These are phyloP conservation scores for Aspergillus leporis DNA, from an alignment of 495 filamentous ascomycete species.

Conservation along the genomic window DNA sequence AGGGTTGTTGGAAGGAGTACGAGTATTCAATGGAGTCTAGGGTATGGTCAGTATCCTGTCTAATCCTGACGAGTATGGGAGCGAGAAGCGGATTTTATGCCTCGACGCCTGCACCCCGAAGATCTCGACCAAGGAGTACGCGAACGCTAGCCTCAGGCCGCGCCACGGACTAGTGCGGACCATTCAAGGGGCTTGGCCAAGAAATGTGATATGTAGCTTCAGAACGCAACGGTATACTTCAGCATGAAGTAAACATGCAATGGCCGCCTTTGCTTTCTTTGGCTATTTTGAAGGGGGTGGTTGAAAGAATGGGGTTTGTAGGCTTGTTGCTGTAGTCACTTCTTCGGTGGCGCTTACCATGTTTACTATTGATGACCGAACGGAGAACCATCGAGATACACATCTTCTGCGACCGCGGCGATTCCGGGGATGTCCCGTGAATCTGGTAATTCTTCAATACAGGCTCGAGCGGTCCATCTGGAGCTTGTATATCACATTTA, in stretches of 20 bases:
- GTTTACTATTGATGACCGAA: constrained; percentile 61
- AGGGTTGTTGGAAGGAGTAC: constrained; percentile 22
- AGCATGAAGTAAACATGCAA: neutral
- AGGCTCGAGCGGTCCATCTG: constrained; percentile 46
- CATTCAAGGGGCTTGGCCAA: constrained; percentile 26
- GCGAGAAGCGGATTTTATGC: constrained; percentile 8
- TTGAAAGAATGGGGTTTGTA: neutral
- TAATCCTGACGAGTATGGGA: constrained; percentile 10
- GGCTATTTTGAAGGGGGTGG: neutral
- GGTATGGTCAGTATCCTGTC: constrained; percentile 14
- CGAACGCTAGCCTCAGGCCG: constrained; percentile 32
- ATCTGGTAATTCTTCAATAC: constrained; percentile 63
- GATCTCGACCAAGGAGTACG: constrained; percentile 27
- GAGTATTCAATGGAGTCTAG: constrained; percentile 22
- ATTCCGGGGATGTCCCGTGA: constrained; percentile 68
- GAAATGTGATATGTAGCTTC: neutral
- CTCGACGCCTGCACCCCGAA: constrained; percentile 6
- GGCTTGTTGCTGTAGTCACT: neutral
- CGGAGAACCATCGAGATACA: constrained; percentile 76
- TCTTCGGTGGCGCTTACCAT: constrained; percentile 55
- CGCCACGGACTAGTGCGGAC: constrained; percentile 28
- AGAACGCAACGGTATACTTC: neutral
- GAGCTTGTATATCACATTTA: constrained; percentile 75
- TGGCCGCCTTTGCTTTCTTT: neutral
- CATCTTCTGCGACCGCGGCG: constrained; percentile 72